Base-by-base conservation (phyloP, 495 filamentous ascomycete species). In the Bryoglossum gracile region DNA sequence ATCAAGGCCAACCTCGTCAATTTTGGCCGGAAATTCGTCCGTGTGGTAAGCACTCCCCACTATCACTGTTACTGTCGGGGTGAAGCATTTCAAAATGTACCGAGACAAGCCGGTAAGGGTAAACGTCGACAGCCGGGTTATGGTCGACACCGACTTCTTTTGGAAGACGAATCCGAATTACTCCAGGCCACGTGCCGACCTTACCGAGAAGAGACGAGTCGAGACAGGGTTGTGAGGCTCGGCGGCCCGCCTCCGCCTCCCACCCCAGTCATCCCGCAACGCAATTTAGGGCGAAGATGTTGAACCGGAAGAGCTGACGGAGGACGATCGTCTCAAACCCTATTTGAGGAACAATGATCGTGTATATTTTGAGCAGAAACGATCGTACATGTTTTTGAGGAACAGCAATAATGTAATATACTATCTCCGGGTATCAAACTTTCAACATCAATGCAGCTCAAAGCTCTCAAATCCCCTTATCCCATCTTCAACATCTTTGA, bases 141-240 rank as follows among this genome's bases (percentile, higher is more conserved):
- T 56, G 48, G 21, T 56, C 23, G 48, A 56, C 47, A 14, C 53
- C 42, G 48, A 14, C 17, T 56, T 56, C 41, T 52, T 56, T 26
- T 24, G 22, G 48, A 47, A 52, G 48, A 56, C 52, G 16, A 56
- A 51, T 48, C 42, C 48, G 16, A 56, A 56, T 10, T 51, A 56
- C 37, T 42, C 53, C 18, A 48, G 51, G 14, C 51, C 19, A 23
- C 3, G 30, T 11, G 17, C 14, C 19, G 30, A 46, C 19, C 21
- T 16, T 10, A 10, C 14, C 26, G 13, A 4, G 8, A 11, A n/a
- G 11, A 13, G 18, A 6, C 22, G 6, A 30, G 13, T 6, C 13
- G 6, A 30, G 26, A n/a, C n/a, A n/a, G n/a, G n/a, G n/a, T n/a
- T n/a, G n/a, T n/a, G n/a, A n/a, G n/a, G n/a, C n/a, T n/a, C n/a